phyloP scores from a whole-genome alignment of 306 rosid genomes.

The Fagus crenata region DNA sequence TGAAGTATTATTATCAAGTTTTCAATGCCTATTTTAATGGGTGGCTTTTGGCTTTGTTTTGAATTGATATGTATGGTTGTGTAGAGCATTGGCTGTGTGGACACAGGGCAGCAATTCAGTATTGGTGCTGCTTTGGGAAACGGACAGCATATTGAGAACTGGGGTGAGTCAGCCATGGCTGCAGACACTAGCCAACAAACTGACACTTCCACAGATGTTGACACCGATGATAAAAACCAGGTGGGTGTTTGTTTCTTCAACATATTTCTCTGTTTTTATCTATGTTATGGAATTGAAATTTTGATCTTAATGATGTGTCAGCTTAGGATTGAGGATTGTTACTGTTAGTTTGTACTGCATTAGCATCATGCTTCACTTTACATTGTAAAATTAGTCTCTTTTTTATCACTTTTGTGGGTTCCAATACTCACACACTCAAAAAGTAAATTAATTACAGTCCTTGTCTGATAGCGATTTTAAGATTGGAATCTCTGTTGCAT shows the following conservation, averaged over 20 bases:
- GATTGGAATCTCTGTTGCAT: not conserved
- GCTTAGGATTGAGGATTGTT: not conserved
- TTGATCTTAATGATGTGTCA: constrained; percentile 3
- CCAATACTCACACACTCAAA: not conserved
- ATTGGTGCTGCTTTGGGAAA: constrained; percentile 43
- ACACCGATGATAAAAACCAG: constrained; percentile 56
- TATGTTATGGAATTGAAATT: not conserved
- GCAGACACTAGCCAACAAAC: constrained; percentile 64
- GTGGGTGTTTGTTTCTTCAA: constrained; percentile 30
- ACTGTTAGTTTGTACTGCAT: not conserved
- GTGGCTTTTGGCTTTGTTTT: not conserved
- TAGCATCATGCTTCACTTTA: not conserved
- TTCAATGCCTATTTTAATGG: not conserved
- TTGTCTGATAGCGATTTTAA: not conserved
- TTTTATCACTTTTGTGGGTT: not conserved
- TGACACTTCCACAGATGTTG: constrained; percentile 75
- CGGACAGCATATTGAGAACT: constrained; percentile 67
- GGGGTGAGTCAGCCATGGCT: constrained; percentile 70
- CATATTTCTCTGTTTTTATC: not conserved
- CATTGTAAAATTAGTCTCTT: not conserved
- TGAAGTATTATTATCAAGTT: not conserved
- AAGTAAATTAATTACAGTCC: not conserved
- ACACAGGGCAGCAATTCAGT: constrained; percentile 39
- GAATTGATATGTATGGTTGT: constrained; percentile 8
- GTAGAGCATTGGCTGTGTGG: constrained; percentile 52